A percentile compares a stretch with the other conserved stretches of the same genome.
These are phyloP conservation scores for Phytophthora uliginosa DNA, from an alignment of 352 stramenopile genomes.

Conservation along the genomic window DNA sequence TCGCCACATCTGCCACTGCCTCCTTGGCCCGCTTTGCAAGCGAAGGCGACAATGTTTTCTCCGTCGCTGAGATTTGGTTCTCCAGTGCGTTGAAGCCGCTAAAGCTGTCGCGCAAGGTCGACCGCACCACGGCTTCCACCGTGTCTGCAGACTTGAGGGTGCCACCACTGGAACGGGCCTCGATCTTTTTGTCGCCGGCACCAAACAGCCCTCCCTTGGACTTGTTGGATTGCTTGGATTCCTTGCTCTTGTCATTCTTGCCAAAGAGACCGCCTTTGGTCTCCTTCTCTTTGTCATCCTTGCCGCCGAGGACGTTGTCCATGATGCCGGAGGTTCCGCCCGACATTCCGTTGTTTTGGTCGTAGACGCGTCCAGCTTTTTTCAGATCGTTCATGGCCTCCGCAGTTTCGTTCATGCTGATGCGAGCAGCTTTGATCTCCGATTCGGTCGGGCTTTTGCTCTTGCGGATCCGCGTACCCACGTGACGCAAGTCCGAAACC, in stretches of 20 bases:
- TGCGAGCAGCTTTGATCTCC: conserved; percentile 35
- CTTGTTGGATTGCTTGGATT: neutral
- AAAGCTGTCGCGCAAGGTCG: conserved; percentile 37
- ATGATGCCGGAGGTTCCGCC: conserved; percentile 22
- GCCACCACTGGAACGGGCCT: neutral
- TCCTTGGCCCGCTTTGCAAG: conserved; percentile 29
- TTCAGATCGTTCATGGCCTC: conserved; percentile 47
- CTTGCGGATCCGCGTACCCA: conserved; percentile 33
- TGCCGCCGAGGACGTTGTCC: conserved; percentile 12
- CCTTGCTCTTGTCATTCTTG: neutral
- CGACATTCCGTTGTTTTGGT: conserved; percentile 32
- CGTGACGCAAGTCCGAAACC: conserved; percentile 27
- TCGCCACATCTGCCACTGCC: conserved; percentile 23
- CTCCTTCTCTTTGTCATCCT: conserved; percentile 14
- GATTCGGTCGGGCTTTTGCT: conserved; percentile 31
- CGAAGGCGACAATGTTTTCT: conserved; percentile 31
- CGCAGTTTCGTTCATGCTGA: conserved; percentile 31
- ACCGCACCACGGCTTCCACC: conserved; percentile 34
- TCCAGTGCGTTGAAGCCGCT: conserved; percentile 33
- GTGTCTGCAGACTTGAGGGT: conserved; percentile 17
- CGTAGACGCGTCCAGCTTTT: conserved; percentile 34
- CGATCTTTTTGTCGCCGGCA: neutral
- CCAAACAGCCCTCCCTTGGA: conserved; percentile 13
- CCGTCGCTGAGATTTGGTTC: conserved; percentile 32
- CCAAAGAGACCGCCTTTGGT: neutral